Evolutionary conservation across 768 basidiomycete species (phyloP).

Genomic region (Agrocybe praecox): DNA sequence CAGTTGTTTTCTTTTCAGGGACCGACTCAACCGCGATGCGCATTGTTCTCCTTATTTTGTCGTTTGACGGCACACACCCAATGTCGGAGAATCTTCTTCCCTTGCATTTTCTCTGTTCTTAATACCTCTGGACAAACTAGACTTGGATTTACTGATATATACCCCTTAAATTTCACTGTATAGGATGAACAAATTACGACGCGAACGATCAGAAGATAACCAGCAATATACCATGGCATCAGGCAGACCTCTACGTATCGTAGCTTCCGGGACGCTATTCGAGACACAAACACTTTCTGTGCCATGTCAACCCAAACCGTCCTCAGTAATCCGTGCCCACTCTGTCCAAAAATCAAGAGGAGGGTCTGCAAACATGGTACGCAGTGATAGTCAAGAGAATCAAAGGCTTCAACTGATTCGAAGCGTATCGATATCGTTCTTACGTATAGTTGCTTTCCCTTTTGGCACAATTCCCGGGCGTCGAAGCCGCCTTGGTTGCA

Average conservation of each 20-base stretch:
- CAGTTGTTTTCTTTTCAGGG: background rate
- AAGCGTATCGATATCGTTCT: background rate
- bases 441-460: constrained; percentile 58
- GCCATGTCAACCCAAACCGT: constrained; percentile 58
- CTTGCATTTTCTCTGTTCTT: constrained; percentile 2
- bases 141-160: background rate
- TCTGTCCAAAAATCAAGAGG: constrained; percentile 69
- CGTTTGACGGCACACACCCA: background rate
- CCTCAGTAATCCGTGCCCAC: constrained; percentile 67
- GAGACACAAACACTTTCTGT: constrained; percentile 72
- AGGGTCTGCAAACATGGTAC: constrained; percentile 67
- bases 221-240: constrained; percentile 23
- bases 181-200: constrained; percentile 47
- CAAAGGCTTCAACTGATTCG: background rate
- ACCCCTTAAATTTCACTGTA: constrained; percentile 11
- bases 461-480: constrained; percentile 67
- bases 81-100: background rate
- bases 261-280: constrained; percentile 82
- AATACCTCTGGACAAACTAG: background rate
- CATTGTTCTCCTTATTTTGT: background rate
- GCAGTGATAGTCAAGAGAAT: constrained; percentile 3
- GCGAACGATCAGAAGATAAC: constrained; percentile 38
- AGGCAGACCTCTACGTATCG: constrained; percentile 61
- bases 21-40: background rate
- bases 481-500: constrained; percentile 73